Percentiles rank a stretch among this genome's conserved stretches.
Evolutionary conservation across 352 stramenopile genomes (phyloP).

Genomic region (Saprolegnia diclina): DNA sequence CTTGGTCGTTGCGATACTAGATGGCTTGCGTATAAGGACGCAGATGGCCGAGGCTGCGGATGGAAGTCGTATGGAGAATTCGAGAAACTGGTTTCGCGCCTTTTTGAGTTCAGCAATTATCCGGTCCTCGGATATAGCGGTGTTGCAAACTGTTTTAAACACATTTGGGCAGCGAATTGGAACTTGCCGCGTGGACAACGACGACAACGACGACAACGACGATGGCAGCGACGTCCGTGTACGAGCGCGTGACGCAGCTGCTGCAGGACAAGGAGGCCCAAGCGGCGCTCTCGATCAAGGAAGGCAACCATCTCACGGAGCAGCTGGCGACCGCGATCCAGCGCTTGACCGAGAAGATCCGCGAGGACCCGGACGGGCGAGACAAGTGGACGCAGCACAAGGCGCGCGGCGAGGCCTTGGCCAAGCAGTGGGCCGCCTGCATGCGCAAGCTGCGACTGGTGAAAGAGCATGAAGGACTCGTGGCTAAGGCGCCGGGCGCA

Average conservation of each 20-base stretch:
- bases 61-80: no score
- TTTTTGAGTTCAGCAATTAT: no score
- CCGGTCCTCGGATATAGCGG: not conserved
- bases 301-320: constrained; percentile 1
- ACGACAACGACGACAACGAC: no score
- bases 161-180: not conserved
- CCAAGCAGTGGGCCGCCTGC: constrained; percentile 13
- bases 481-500: not conserved
- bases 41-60: no score
- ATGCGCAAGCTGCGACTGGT: constrained; percentile 7
- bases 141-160: not conserved
- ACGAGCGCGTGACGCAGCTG: constrained; percentile 4
- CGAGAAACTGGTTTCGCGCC: no score
- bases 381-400: constrained; percentile 18
- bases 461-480: constrained; percentile 9
- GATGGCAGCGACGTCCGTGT: not conserved
- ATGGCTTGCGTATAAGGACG: no score
- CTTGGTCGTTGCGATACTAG: no score
- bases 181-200: not conserved
- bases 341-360: constrained; percentile 12
- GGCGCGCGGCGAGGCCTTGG: constrained; percentile 3
- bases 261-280: constrained; percentile 2
- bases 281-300: not conserved
- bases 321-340: not conserved
- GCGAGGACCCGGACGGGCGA: constrained; percentile 14